Evolutionary conservation across 331 rosid genomes (phyloP), one percentile per base, ranked within the genome.

Genomic region (Dryas integrifolia): DNA sequence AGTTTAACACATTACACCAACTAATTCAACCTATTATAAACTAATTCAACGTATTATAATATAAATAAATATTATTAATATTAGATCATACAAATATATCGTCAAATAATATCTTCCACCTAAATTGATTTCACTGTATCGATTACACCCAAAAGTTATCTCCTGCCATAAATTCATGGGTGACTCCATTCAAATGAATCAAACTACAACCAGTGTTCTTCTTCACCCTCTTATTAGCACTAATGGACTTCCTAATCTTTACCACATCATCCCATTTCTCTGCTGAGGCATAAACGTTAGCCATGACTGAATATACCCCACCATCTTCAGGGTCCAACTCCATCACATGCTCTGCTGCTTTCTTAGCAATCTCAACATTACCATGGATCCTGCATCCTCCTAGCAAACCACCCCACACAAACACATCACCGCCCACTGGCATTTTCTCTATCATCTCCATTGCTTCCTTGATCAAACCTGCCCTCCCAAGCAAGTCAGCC

Each of bases 341-440:
- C 88, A 88, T 86, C 66, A 88, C 85, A 58, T 84, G 83, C 76
- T 76, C 82, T 4, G 97, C 96, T 48, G 95, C 97, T 76, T 82
- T 78, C 86, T 82, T 85, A 1, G 92, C 97, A 71, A 76, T 72
- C 67, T 84, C 91, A 70, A 91, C 81, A 59, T 93, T 82, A 69
- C 95, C 95, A 67, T 91, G 92, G 51, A 86, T 85, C 86, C 88
- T 84, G 72, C 98, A 91, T 6, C 96, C 97, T 62, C 87, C 96
- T 0, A 93, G 82, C 86, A 93, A 84, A 61, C 89, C 96, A 38
- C 95, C 97, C 98, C 97, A 93, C 62, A 89, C 95, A 57, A 74
- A 82, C 65, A 88, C 87, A 80, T 89, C 97, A 1, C 94, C 96
- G 3, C 80, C 88, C 82, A 75, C 81, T 9, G 98, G 96, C 91